Evolutionary conservation across 2,329 filamentous ascomycete genomes (phyloP), one percentile per base, ranked within the genome.

Genomic region (Sarocladiaceae sp.): DNA sequence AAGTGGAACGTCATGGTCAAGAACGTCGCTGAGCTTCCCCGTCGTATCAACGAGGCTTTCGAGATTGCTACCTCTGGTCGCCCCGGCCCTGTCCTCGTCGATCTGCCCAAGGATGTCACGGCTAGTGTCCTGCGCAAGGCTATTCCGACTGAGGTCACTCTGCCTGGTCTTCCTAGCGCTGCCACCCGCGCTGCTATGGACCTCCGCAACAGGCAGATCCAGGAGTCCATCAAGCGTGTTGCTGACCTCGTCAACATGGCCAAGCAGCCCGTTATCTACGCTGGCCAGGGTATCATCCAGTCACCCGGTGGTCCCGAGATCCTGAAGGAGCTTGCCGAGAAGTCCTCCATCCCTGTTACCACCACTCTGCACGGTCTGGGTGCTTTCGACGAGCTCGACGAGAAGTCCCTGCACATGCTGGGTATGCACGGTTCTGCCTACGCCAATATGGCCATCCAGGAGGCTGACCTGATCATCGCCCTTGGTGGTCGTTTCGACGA

Each of bases 1-100:
- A 97, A 97, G 77, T 99, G 94, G 94, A 97, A 97, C 63, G 90
- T 96, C 55, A 95, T 97, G 91, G 90, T 97, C 47, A 97, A 95
- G 80, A 93, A 87, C 68, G 85, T 96, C 52, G 91, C 90, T 49
- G 94, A 99, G 72, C 79, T 99, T 52, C 94, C 94, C 49, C 84
- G 89, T 62, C 83, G 93, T 58, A 97, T 97, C 66, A 96, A 97
- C 69, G 94, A 97, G 74, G 94, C 94, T 47, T 97, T 97, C 65
- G 92, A 97, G 74, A 97, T 97, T 66, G 94, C 94, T 36, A 97
- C 90, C 37, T 94, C 87, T 62, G 94, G 94, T 55, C 84, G 94
- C 47, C 94, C 94, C 13, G 94, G 94, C 22, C 94, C 94, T 25
- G 94, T 97, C 31, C 82, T 99, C 56, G 91, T 99, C 57, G 94